Evolutionary conservation across 2,329 filamentous ascomycete species (phyloP), one percentile per base, ranked within the genome.

Genomic region (Dactylella cylindrospora): DNA sequence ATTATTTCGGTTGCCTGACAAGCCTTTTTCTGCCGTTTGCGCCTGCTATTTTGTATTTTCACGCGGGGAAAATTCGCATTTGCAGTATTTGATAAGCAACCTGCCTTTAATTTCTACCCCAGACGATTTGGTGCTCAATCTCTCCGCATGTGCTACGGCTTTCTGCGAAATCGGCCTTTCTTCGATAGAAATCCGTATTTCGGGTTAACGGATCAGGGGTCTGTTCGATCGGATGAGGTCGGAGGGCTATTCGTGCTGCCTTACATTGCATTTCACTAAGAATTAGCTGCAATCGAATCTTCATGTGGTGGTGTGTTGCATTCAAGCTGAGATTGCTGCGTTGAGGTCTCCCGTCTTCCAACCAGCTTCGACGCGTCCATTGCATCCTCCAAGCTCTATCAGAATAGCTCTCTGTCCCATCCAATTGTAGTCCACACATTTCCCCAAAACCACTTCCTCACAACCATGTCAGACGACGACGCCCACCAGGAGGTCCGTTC

Each of bases 71-170:
- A n/a, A n/a, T n/a, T n/a, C n/a, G n/a, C n/a, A n/a, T n/a, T n/a
- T n/a, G n/a, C n/a, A n/a, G n/a, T n/a, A n/a, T n/a, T n/a, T n/a
- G n/a, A n/a, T n/a, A n/a, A n/a, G n/a, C n/a, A n/a, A n/a, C n/a
- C n/a, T n/a, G n/a, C n/a, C n/a, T n/a, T n/a, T n/a, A n/a, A n/a
- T n/a, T n/a, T n/a, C n/a, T n/a, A n/a, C n/a, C n/a, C n/a, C n/a
- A n/a, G n/a, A n/a, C n/a, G n/a, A n/a, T n/a, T n/a, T n/a, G n/a
- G n/a, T n/a, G n/a, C n/a, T n/a, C n/a, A n/a, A n/a, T n/a, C n/a
- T 61, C 28, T 39, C 55, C 55, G 55, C 55, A 53, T 61, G 55
- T 61, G 54, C 38, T 51, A 50, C 15, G 19, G 45, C 39, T 40
- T 39, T 43, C 45, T 51, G 53, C 44, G 53, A 59, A 46, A 26